phyloP scores from a whole-genome alignment of 768 basidiomycete species.

The Boletales sp. region DNA sequence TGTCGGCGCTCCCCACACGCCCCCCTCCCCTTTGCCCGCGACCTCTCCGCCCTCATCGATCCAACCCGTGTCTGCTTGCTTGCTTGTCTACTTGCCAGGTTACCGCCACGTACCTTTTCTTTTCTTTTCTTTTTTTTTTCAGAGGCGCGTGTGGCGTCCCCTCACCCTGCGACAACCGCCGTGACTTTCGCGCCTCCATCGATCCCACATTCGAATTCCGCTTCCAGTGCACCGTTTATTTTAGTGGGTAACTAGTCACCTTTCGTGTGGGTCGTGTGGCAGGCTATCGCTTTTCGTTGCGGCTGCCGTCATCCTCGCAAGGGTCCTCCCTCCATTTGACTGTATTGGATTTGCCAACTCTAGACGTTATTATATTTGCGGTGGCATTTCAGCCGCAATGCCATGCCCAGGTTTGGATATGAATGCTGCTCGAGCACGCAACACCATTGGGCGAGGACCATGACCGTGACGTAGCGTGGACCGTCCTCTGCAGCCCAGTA shows the following conservation, averaged over 20 bases:
- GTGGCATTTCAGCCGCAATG: conserved; percentile 13
- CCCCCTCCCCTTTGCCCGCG: conserved; percentile 20
- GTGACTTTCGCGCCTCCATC: too few species aligned
- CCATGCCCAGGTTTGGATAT: conserved; percentile 10
- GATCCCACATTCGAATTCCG: too few species aligned
- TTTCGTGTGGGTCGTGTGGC: conserved; percentile 14
- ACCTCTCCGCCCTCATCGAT: not conserved
- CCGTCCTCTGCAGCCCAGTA: not conserved
- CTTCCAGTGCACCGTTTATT: conserved; percentile 2
- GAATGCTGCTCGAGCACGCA: not conserved
- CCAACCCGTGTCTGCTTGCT: not conserved
- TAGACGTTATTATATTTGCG: not conserved
- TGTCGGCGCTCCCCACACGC: conserved; percentile 21
- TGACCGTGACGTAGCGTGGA: not conserved
- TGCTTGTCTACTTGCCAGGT: conserved; percentile 3
- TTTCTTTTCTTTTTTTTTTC: not conserved
- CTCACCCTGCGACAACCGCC: too few species aligned
- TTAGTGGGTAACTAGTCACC: not conserved
- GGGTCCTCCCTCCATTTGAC: conserved; percentile 8
- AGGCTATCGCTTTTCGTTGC: conserved; percentile 2
- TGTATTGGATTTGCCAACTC: conserved; percentile 7
- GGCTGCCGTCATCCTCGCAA: conserved; percentile 14
- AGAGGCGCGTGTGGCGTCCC: too few species aligned
- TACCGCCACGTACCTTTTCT: conserved; percentile 1
- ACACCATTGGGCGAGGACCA: not conserved